phyloP scores from a whole-genome alignment of 768 basidiomycete species.

The Tricholoma furcatifolium region DNA sequence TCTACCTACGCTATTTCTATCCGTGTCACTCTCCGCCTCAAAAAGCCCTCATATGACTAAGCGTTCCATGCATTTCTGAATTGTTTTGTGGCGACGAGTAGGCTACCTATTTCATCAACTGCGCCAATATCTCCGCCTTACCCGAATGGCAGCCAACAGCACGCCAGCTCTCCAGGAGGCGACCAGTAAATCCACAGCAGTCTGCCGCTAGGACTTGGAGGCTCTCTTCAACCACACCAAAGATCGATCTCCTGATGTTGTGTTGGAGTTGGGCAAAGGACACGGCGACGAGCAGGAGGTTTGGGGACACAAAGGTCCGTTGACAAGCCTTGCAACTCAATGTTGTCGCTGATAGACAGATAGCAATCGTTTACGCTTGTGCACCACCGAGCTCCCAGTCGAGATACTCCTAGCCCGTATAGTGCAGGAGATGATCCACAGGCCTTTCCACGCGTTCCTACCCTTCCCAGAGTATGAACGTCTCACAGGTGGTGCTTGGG shows the following conservation, averaged over 20 bases:
- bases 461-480: slow-evolving; percentile 78
- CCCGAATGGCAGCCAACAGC: slow-evolving; percentile 17
- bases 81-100: slow-evolving; percentile 19
- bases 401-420: slow-evolving; percentile 88
- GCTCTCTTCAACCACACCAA: slow-evolving; percentile 79
- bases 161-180: slow-evolving; percentile 61
- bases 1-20: no score
- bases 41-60: no score
- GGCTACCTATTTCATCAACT: slow-evolving; percentile 8
- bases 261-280: slow-evolving; percentile 74
- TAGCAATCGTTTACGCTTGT: slow-evolving; percentile 91
- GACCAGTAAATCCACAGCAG: slow-evolving; percentile 59
- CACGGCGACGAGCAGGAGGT: slow-evolving; percentile 58
- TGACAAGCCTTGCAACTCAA: neutral
- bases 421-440: slow-evolving; percentile 86
- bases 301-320: slow-evolving; percentile 92
- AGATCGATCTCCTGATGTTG: slow-evolving; percentile 93
- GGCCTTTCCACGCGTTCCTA: slow-evolving; percentile 82
- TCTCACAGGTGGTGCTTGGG: slow-evolving; percentile 76
- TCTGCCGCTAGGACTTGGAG: slow-evolving; percentile 83
- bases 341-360: neutral
- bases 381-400: slow-evolving; percentile 91
- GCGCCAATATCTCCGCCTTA: slow-evolving; percentile 18
- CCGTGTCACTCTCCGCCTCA: no score
- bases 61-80: slow-evolving; percentile 21